Evolutionary conservation across 768 basidiomycete genomes (phyloP).

Genomic region (Mycena metata): DNA sequence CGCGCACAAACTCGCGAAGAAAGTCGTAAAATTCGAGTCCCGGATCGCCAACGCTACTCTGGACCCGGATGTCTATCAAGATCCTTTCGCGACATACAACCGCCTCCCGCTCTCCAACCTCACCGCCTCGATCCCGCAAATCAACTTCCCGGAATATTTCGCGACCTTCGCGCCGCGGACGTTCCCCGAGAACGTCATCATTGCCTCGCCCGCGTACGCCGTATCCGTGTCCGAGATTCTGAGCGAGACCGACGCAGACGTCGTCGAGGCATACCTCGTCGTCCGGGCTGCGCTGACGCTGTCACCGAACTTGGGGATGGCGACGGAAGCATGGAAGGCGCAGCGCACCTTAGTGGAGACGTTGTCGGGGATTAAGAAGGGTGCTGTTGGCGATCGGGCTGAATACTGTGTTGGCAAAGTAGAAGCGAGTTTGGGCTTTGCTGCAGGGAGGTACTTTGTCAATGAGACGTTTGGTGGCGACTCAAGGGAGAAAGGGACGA

Average conservation of each 20-base stretch:
- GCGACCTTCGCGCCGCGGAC: constrained; percentile 84
- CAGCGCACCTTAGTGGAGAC: constrained; percentile 77
- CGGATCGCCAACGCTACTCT: constrained; percentile 83
- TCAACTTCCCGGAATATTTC: constrained; percentile 90
- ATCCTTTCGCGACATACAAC: constrained; percentile 93
- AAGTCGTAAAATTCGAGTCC: constrained; percentile 84
- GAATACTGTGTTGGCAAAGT: constrained; percentile 86
- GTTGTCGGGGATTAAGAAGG: constrained; percentile 88
- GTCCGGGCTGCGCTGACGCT: constrained; percentile 78
- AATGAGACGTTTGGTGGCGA: constrained; percentile 84
- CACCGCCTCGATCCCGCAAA: constrained; percentile 75
- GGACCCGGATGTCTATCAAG: constrained; percentile 83
- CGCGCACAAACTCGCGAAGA: constrained; percentile 74
- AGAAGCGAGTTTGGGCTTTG: constrained; percentile 86
- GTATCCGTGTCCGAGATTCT: constrained; percentile 77
- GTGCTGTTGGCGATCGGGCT: constrained; percentile 83
- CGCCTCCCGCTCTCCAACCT: constrained; percentile 80
- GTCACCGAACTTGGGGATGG: constrained; percentile 78
- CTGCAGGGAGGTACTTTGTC: constrained; percentile 91
- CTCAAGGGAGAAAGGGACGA: constrained; percentile 84
- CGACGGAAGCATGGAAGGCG: constrained; percentile 85
- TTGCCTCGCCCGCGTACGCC: constrained; percentile 87
- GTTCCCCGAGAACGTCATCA: constrained; percentile 81
- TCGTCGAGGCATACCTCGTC: constrained; percentile 90
- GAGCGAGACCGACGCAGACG: constrained; percentile 72